phyloP scores from a whole-genome alignment of 2,329 filamentous ascomycete species.

The Neonectria neomacrospora region DNA sequence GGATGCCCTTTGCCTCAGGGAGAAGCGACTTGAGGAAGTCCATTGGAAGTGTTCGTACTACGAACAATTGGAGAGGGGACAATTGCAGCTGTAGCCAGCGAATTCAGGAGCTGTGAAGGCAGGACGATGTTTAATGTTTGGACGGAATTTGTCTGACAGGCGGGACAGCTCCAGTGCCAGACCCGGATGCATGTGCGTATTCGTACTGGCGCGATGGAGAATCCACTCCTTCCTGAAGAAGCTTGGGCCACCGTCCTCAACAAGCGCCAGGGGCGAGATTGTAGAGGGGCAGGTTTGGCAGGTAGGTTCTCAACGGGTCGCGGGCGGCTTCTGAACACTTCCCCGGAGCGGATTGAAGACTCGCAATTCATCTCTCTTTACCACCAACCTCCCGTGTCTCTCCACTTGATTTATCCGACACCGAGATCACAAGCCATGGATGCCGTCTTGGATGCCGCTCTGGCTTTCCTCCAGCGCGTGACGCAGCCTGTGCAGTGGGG shows the following conservation, averaged over 20 bases:
- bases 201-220: slow-evolving; percentile 19
- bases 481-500: slow-evolving; percentile 36
- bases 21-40: slow-evolving; percentile 58
- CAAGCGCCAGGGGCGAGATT: slow-evolving; percentile 40
- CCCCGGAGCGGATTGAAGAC: background rate
- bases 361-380: background rate
- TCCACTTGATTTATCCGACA: background rate
- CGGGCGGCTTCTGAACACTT: slow-evolving; percentile 11
- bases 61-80: background rate
- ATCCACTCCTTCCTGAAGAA: slow-evolving; percentile 26
- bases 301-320: background rate
- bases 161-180: background rate
- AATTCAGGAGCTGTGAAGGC: background rate
- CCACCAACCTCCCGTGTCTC: background rate
- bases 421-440: slow-evolving; percentile 41
- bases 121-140: background rate
- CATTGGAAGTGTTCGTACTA: slow-evolving; percentile 48
- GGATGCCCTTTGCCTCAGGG: slow-evolving; percentile 62
- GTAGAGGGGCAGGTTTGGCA: slow-evolving; percentile 33
- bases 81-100: slow-evolving; percentile 15
- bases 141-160: background rate
- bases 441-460: slow-evolving; percentile 26
- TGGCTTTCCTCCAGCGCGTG: slow-evolving; percentile 40
- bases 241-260: slow-evolving; percentile 45
- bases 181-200: slow-evolving; percentile 23